These are phyloP conservation scores for Leccinum ochraceum DNA, from an alignment of 768 basidiomycete species.

Conservation along the genomic window DNA sequence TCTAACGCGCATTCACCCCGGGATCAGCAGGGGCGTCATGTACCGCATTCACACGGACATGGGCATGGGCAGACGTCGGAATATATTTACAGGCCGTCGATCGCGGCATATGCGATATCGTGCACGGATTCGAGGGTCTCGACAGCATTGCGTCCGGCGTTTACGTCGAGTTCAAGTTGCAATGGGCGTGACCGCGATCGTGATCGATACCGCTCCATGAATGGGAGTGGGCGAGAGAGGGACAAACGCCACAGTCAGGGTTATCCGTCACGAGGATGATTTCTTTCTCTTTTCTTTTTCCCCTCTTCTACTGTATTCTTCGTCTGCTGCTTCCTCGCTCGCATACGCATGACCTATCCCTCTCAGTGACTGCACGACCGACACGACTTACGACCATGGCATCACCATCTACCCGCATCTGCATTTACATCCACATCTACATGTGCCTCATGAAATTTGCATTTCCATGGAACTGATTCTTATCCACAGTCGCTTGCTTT, in stretches of 20 bases:
- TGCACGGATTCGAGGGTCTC: constrained; percentile 37
- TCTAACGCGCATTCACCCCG: constrained; percentile 6
- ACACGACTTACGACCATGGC: not conserved
- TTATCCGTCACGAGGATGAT: constrained; percentile 15
- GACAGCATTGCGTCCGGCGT: constrained; percentile 35
- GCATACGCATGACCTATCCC: not conserved
- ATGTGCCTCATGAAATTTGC: constrained; percentile 1
- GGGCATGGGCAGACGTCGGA: constrained; percentile 19
- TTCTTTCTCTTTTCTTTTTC: not conserved
- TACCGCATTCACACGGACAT: constrained; percentile 6
- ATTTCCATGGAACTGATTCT: constrained; percentile 2
- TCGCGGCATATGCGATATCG: constrained; percentile 33
- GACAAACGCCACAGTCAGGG: constrained; percentile 20
- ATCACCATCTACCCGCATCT: not conserved
- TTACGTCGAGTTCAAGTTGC: constrained; percentile 27
- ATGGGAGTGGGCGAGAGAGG: constrained; percentile 12
- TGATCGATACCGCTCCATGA: constrained; percentile 16
- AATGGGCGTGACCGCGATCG: constrained; percentile 22
- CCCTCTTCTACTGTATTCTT: not conserved
- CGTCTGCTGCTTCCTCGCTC: not conserved
- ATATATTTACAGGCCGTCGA: constrained; percentile 32
- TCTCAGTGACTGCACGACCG: not conserved
- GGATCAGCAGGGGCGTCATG: constrained; percentile 21
- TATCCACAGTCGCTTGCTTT: constrained; percentile 1
- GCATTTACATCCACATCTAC: not conserved